Percentiles rank a stretch among this genome's conserved stretches.
Evolutionary conservation across 2,329 filamentous ascomycete genomes (phyloP).

Genomic region (Escovopsis sp.): DNA sequence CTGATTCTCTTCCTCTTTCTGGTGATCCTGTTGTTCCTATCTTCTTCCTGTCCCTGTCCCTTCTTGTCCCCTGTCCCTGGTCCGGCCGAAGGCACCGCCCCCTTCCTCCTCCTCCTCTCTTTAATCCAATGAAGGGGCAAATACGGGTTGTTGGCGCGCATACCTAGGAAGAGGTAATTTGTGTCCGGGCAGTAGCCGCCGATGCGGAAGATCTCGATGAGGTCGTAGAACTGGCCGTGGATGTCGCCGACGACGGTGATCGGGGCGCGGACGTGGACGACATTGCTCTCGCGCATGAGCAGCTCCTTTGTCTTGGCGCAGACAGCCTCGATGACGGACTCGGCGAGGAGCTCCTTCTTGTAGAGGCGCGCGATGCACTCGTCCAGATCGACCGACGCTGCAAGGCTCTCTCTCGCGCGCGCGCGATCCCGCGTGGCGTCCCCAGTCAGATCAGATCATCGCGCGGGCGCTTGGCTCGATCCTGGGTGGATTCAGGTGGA

Average conservation of each 20-base stretch:
- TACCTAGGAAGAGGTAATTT: conserved; percentile 94
- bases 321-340: conserved; percentile 97
- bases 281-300: conserved; percentile 99
- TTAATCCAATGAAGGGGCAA: not conserved
- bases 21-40: too few species aligned
- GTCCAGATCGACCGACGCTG: conserved; percentile 93
- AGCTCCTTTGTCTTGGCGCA: conserved; percentile 98
- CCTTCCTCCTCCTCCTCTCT: too few species aligned
- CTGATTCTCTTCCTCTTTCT: too few species aligned
- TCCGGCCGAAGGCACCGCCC: too few species aligned
- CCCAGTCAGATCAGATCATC: too few species aligned
- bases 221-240: conserved; percentile 95
- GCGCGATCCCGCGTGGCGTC: not conserved
- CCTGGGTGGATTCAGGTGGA: too few species aligned
- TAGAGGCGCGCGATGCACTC: conserved; percentile 96
- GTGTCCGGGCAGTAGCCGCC: conserved; percentile 95
- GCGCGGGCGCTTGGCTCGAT: too few species aligned
- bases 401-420: not conserved
- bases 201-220: conserved; percentile 98
- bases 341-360: conserved; percentile 89
- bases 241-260: conserved; percentile 98
- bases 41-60: too few species aligned
- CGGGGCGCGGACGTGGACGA: conserved; percentile 88
- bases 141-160: conserved; percentile 5
- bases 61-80: too few species aligned